Evolutionary conservation across 1,139 yeast species (phyloP), one percentile per base, ranked within the genome.

Genomic region (Nakaseomyces delphensis): DNA sequence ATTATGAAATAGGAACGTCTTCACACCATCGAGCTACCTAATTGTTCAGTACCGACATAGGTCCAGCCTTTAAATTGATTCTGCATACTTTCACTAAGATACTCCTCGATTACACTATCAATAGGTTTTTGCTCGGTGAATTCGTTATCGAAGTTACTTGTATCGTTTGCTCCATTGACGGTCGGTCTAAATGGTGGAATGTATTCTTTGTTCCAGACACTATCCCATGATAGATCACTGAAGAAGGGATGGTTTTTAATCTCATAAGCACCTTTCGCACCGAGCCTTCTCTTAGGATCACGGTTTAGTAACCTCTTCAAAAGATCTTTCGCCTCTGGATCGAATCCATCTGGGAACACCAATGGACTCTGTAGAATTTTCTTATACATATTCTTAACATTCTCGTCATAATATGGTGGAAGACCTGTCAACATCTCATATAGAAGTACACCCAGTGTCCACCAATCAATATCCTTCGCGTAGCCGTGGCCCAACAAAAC

Each of bases 1-100:
- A 28, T 28, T 4, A 25, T 29, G 7, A n/a, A n/a, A n/a, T n/a
- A n/a, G n/a, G n/a, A 8, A 14, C 23, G 8, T 18, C 21, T 13
- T 31, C 18, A 31, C 7, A 31, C 48, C 56, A 58, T 50, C 21
- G 62, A 57, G 43, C 55, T 56, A 14, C 64, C 68, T 23, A 67
- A 45, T 45, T 66, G 70, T 46, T 67, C 70, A 10, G 62, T 64
- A 4, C 91, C 96, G 44, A 85, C 86, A 63, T 87, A 89, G 1
- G 96, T 89, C 98, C 98, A 91, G 3, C 98, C 97, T 40, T 96
- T 97, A 70, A 91, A 91, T 65, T 91, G 97, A 60, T 83, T 81
- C 64, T 91, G 98, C 18, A 91, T 95, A 52, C 89, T 78, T 56
- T 84, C 95, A 62, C 86, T 84, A 65, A 78, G 74, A 53, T 76